phyloP scores from a whole-genome alignment of 2,329 filamentous ascomycete genomes.

The Chaetomiaceae sp. region DNA sequence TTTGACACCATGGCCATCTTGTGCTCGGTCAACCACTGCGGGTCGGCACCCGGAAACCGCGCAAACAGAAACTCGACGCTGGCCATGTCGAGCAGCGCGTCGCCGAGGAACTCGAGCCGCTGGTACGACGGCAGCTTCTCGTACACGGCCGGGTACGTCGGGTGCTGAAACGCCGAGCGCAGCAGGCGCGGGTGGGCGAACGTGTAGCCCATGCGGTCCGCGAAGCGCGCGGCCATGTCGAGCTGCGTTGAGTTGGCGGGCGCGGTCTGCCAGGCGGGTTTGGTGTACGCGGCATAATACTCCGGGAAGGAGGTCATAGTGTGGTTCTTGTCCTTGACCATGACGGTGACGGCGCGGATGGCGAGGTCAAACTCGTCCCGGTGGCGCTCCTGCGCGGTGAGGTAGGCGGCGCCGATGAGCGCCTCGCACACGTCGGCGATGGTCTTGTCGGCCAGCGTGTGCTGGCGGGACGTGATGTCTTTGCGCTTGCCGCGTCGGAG shows the following conservation, averaged over 20 bases:
- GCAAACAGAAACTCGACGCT: constrained; percentile 79
- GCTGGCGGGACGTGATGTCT: constrained; percentile 42
- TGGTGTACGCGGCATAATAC: constrained; percentile 63
- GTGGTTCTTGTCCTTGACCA: constrained; percentile 67
- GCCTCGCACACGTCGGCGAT: constrained; percentile 94
- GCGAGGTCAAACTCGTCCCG: constrained; percentile 48
- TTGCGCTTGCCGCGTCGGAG: constrained; percentile 66
- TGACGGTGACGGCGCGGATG: constrained; percentile 56
- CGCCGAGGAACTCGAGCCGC: constrained; percentile 84
- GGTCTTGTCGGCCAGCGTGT: constrained; percentile 77
- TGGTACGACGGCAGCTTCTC: constrained; percentile 85
- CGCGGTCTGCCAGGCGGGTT: constrained; percentile 64
- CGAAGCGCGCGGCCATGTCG: constrained; percentile 61
- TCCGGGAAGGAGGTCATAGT: constrained; percentile 62
- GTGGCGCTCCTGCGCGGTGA: constrained; percentile 37
- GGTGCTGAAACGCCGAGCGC: constrained; percentile 80
- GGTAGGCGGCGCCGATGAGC: constrained; percentile 77
- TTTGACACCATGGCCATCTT: constrained; percentile 99
- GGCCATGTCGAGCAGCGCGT: constrained; percentile 79
- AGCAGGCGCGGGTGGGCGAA: constrained; percentile 74
- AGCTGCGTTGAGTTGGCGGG: constrained; percentile 59
- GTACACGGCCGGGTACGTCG: constrained; percentile 69
- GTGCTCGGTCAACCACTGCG: constrained; percentile 96
- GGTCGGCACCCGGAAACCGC: constrained; percentile 70
- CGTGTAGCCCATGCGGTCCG: constrained; percentile 47